phyloP scores from a whole-genome alignment of 495 filamentous ascomycete genomes.

The Mytilinidion resinicola region DNA sequence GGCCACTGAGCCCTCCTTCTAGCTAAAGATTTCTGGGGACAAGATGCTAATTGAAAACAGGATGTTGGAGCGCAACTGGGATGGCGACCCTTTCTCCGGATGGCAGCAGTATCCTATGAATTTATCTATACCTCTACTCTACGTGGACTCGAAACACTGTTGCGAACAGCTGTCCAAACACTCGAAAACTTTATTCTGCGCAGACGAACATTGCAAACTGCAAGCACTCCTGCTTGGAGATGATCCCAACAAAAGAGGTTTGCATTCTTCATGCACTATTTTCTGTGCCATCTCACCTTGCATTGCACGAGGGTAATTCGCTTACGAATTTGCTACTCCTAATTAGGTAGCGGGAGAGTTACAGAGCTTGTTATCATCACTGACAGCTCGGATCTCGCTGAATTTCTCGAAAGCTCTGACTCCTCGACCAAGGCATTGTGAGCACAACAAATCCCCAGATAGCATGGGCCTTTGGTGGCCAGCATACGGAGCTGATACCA shows the following conservation, averaged over 20 bases:
- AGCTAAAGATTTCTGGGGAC: too few relatives aligned
- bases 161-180: background rate
- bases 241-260: too few relatives aligned
- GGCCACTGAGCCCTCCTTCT: too few relatives aligned
- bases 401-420: background rate
- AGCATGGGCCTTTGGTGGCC: too few relatives aligned
- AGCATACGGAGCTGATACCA: background rate
- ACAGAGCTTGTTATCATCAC: background rate
- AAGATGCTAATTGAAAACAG: background rate
- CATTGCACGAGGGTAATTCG: too few relatives aligned
- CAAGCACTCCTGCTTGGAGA: background rate
- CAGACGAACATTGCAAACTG: background rate
- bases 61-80: background rate
- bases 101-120: background rate
- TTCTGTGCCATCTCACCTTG: too few relatives aligned
- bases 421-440: background rate
- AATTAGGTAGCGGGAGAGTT: background rate
- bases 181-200: background rate
- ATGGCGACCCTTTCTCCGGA: background rate
- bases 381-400: background rate
- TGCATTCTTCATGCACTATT: too few relatives aligned
- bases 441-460: too few relatives aligned
- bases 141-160: background rate
- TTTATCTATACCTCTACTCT: background rate
- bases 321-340: too few relatives aligned